Base-by-base conservation (phyloP, 805 yeast genomes). In the Candida qinlingensis region DNA sequence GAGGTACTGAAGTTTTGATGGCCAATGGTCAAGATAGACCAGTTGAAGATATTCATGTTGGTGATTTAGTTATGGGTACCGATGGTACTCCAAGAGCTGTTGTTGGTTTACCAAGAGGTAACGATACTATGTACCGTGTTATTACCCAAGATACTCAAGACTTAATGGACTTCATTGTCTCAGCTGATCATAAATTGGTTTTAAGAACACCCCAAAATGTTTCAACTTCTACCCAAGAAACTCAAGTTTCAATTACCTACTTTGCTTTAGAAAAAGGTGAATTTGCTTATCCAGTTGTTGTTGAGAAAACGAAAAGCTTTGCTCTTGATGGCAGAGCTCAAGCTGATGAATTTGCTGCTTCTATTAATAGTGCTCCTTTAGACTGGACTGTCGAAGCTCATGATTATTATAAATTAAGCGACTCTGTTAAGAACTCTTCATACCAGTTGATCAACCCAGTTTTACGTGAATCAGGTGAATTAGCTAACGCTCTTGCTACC, bases 1-100 rank as follows among this genome's bases (percentile, higher is more conserved):
- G 66, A 52, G 73, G 73, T 39, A 69, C 74, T 13, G 49, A 64
- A 49, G 77, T 75, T 30, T 49, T 73, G 57, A 71, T 72, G 75
- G 71, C 73, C 33, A 65, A 73, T 57, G 79, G 79, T 54, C 34
- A 55, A 35, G 61, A 60, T 30, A 58, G 56, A 42, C 55, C 52
- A 6, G 62, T 75, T 44, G 72, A 71, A 50, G 58, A 64, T 25
- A 51, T 75, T 44, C 44, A 53, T 30, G 58, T 71, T 45, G 75
- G 73, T 52, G 74, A 72, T 28, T 27, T 40, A 19, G 73, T 75
- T 38, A 60, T 72, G 68, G 75, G 77, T 57, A 64, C 64, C 46
- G 77, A 74, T 54, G 78, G 79, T 46, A 43, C 51, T 8, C 61
- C 70, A 30, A 66, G 75, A 53, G 48, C 53, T 13, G 76, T 75